These are phyloP conservation scores for Moringa oleifera DNA, from an alignment of 345 rosid species.

Conservation along the genomic window DNA sequence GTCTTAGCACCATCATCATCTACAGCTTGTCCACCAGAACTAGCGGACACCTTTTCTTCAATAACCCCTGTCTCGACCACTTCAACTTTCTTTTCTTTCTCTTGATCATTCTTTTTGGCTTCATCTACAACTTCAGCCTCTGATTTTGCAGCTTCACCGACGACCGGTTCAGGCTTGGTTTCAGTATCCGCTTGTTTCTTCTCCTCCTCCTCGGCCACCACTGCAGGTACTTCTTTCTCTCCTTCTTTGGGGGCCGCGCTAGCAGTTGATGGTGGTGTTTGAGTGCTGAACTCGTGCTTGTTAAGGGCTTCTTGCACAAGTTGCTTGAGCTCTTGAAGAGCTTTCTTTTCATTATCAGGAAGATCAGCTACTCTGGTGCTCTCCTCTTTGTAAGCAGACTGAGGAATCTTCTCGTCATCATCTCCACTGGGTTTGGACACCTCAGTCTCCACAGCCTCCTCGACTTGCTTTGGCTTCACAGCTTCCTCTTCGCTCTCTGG, in stretches of 20 bases:
- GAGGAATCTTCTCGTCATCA: conserved; percentile 13
- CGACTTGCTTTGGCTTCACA: conserved; percentile 1
- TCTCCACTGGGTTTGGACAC: conserved; percentile 1
- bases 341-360: conserved; percentile 24
- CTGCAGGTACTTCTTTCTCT: neutral
- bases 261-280: neutral
- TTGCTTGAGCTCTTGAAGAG: conserved; percentile 22
- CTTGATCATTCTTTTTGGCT: neutral
- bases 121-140: neutral
- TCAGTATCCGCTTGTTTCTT: too few relatives aligned
- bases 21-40: conserved; percentile 6
- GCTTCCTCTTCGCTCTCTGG: neutral
- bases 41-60: neutral
- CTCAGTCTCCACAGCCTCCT: conserved; percentile 10
- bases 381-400: conserved; percentile 24
- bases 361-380: conserved; percentile 27
- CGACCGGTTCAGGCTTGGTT: neutral
- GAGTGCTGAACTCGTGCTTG: conserved; percentile 16
- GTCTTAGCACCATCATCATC: conserved; percentile 24
- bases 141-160: neutral
- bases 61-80: neutral
- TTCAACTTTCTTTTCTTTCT: neutral
- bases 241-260: conserved; percentile 7
- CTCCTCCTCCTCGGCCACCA: neutral
- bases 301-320: conserved; percentile 28